phyloP scores from a whole-genome alignment of 2,329 filamentous ascomycete species.

The Orbilia brochopaga region DNA sequence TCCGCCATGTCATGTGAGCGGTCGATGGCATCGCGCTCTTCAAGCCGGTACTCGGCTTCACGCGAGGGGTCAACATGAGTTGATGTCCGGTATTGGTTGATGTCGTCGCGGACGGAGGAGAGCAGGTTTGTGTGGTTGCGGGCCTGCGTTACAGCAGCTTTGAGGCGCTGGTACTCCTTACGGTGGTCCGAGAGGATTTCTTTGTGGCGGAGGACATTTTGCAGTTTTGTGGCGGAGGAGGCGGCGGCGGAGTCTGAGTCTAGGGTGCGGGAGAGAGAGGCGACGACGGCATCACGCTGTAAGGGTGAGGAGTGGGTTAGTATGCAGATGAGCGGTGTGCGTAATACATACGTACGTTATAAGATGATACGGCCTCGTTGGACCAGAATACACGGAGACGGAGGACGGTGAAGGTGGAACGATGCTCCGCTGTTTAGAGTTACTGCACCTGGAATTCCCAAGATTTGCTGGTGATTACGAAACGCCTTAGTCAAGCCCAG shows the following conservation, averaged over 20 bases:
- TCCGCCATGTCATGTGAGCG: constrained; percentile 89
- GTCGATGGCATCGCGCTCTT: constrained; percentile 83
- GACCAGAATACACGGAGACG: too few species aligned
- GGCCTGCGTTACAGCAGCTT: constrained; percentile 73
- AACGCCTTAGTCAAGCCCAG: too few species aligned
- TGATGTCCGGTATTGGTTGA: constrained; percentile 77
- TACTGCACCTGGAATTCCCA: too few species aligned
- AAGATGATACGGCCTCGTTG: too few species aligned
- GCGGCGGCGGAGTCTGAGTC: constrained; percentile 88
- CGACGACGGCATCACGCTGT: constrained; percentile 80
- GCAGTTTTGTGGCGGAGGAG: constrained; percentile 93
- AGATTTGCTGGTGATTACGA: too few species aligned
- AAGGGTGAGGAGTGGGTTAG: not conserved
- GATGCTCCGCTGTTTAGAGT: too few species aligned
- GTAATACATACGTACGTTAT: too few species aligned
- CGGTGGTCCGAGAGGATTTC: constrained; percentile 88
- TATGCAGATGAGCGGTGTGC: constrained; percentile 13
- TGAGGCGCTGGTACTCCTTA: constrained; percentile 78
- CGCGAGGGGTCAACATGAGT: constrained; percentile 52
- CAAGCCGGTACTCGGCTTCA: constrained; percentile 98
- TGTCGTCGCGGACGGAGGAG: constrained; percentile 87
- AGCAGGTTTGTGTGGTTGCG: constrained; percentile 89
- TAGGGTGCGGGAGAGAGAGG: constrained; percentile 83
- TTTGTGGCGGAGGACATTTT: constrained; percentile 87
- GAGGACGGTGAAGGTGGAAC: too few species aligned